Evolutionary conservation across 352 stramenopile species (phyloP).

Genomic region (Phytophthora pseudosyringae): DNA sequence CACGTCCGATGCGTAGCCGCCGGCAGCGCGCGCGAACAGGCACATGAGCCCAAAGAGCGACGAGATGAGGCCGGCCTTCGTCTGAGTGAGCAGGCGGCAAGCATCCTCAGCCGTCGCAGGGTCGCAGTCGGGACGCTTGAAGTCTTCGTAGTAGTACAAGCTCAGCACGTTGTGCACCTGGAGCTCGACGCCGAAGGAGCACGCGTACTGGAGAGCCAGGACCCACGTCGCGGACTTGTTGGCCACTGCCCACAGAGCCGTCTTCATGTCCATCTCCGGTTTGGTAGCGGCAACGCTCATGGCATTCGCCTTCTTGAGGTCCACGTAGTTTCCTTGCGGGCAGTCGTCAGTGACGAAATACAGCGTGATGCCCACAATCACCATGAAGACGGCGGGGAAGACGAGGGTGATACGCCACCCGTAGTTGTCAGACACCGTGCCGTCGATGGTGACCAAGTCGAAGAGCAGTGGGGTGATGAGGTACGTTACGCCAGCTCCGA

Average conservation of each 20-base stretch:
- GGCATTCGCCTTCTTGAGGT: constrained; percentile 24
- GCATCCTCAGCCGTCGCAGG: constrained; percentile 9
- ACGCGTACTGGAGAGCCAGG: constrained; percentile 39
- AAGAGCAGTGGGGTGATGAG: background rate
- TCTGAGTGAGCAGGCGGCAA: constrained; percentile 37
- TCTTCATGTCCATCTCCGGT: constrained; percentile 24
- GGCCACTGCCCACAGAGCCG: constrained; percentile 48
- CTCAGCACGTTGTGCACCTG: constrained; percentile 95
- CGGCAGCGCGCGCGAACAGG: constrained; percentile 90
- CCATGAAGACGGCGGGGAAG: constrained; percentile 85
- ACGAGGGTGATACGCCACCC: constrained; percentile 91
- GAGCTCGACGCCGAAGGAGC: constrained; percentile 94
- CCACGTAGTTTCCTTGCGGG: constrained; percentile 24
- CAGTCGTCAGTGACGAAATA: constrained; percentile 37
- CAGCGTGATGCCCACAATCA: constrained; percentile 49
- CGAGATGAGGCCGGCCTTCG: constrained; percentile 71
- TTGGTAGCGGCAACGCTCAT: constrained; percentile 28
- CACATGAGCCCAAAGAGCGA: constrained; percentile 95
- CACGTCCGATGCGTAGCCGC: constrained; percentile 85
- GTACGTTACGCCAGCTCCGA: background rate
- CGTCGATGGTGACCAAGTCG: background rate
- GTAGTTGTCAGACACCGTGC: constrained; percentile 71
- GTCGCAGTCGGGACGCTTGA: constrained; percentile 60
- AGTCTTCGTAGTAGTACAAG: constrained; percentile 91
- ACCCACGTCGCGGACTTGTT: constrained; percentile 83